These are phyloP conservation scores for Crithidia mellificae DNA, from an alignment of 208 protist species.

Conservation along the genomic window DNA sequence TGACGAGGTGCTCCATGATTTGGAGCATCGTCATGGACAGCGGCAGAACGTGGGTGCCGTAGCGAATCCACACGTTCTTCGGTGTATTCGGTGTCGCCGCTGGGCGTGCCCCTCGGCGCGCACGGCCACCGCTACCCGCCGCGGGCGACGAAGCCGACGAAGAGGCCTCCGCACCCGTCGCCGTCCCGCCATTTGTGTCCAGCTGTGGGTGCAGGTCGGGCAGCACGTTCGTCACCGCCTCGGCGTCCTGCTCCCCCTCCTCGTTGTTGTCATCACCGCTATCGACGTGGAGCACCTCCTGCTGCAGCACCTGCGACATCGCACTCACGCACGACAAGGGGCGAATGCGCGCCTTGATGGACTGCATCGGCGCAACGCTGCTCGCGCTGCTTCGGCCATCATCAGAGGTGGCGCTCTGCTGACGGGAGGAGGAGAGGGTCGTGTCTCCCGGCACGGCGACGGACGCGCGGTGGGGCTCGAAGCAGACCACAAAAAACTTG, in stretches of 20 bases:
- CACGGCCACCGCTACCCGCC: too few relatives aligned
- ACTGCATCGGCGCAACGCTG: not conserved
- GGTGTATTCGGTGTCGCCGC: not conserved
- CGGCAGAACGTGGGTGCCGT: constrained; percentile 64
- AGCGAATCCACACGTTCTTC: constrained; percentile 66
- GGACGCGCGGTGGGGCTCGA: constrained; percentile 32
- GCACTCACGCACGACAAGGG: constrained; percentile 30
- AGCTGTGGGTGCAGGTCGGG: constrained; percentile 29
- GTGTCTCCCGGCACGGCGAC: constrained; percentile 20
- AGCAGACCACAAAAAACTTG: constrained; percentile 30
- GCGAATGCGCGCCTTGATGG: constrained; percentile 33
- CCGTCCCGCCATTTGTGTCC: too few relatives aligned
- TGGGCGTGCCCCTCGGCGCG: not conserved
- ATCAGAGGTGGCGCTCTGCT: not conserved
- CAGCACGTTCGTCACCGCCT: constrained; percentile 24
- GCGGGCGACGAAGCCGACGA: not conserved
- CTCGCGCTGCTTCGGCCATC: not conserved
- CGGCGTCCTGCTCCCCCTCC: constrained; percentile 21
- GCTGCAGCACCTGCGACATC: constrained; percentile 30
- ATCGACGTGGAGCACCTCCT: constrained; percentile 26
- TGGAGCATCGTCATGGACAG: constrained; percentile 81
- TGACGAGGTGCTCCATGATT: constrained; percentile 51
- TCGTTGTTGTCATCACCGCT: constrained; percentile 16
- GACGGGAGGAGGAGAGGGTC: not conserved
- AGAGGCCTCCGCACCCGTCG: not conserved